A percentile compares a stretch with the other conserved stretches of the same genome.
Conservation (phyloP, 2,329 filamentous ascomycete genomes). For the Trichophyton verrucosum region DNA sequence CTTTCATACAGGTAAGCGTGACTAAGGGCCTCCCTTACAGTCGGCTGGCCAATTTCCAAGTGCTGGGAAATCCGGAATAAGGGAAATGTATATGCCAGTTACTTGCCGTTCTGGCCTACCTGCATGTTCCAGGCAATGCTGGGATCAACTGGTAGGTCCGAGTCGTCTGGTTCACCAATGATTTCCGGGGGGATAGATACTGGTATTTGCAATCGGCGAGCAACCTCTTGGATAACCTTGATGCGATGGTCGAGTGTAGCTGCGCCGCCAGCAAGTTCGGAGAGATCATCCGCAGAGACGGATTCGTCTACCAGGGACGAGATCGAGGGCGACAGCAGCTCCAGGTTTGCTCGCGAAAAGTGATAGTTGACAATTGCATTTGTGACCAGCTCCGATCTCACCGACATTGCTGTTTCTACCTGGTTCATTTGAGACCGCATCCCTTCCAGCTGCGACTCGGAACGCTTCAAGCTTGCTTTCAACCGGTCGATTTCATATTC, state of each 20-base stretch:
- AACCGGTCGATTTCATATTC: slow-evolving; percentile 9
- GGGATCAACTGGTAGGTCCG: neutral
- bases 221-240: slow-evolving; percentile 9
- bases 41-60: neutral
- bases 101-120: neutral
- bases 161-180: slow-evolving; percentile 5
- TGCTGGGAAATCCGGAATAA: neutral
- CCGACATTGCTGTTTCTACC: slow-evolving; percentile 9
- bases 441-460: slow-evolving; percentile 8
- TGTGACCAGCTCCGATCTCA: slow-evolving; percentile 9
- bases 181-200: slow-evolving; percentile 2
- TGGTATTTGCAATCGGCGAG: slow-evolving; percentile 9
- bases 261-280: slow-evolving; percentile 9
- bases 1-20: neutral
- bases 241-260: slow-evolving; percentile 11
- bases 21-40: neutral
- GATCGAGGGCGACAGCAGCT: slow-evolving; percentile 8
- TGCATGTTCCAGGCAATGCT: neutral
- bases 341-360: slow-evolving; percentile 8
- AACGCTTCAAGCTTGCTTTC: slow-evolving; percentile 8
- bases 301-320: slow-evolving; percentile 9
- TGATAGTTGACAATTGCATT: slow-evolving; percentile 12
- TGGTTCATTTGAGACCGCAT: slow-evolving; percentile 9
- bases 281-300: slow-evolving; percentile 9
- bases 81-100: neutral